Base-by-base conservation (phyloP, 768 basidiomycete species). In the Lactarius hatsudake region DNA sequence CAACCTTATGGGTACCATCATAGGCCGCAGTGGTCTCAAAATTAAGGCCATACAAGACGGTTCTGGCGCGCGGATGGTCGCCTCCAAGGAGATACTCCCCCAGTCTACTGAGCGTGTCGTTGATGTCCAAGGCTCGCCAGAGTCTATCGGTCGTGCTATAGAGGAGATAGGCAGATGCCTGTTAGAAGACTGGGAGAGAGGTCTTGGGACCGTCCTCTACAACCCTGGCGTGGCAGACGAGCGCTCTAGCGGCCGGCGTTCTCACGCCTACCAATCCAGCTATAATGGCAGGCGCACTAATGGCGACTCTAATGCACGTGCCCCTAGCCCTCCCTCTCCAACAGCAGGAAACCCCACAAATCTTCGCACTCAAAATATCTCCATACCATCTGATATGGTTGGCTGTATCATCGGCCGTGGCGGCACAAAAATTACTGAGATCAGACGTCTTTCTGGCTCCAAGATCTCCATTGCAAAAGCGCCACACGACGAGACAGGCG, bases 371-470 rank as follows among this genome's bases (percentile, higher is more conserved):
- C 97, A 99, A 80, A 98, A 96, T 79, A 98, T 99, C 72, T 96
- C 97, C 72, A 98, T 99, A 74, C 97, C 97, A 43, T 93, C 92
- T 70, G 97, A 99, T 81, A 99, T 99, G 97, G 97, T 99, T 69
- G 96, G 89, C 66, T 93, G 91, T 76, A 93, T 91, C 80, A 98
- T 98, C 73, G 96, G 96, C 67, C 92, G 95, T 71, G 93, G 90
- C 76, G 96, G 96, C 36, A 91, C 93, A 71, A 98, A 98, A 84
- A 99, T 99, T 73, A 98, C 96, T 61, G 97, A 99, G 79, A 99
- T 99, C 76, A 93, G 97, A 73, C 92, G 96, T 65, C 87, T 98
- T 55, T 97, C 94, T 69, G 97, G 97, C 48, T 96, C 93, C 73
- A 94, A 95, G 81, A 99, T 99, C 77, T 94, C 91, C 64, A 99